Evolutionary conservation across 169 alveolate genomes (phyloP).

Genomic region (Babesia ovis): DNA sequence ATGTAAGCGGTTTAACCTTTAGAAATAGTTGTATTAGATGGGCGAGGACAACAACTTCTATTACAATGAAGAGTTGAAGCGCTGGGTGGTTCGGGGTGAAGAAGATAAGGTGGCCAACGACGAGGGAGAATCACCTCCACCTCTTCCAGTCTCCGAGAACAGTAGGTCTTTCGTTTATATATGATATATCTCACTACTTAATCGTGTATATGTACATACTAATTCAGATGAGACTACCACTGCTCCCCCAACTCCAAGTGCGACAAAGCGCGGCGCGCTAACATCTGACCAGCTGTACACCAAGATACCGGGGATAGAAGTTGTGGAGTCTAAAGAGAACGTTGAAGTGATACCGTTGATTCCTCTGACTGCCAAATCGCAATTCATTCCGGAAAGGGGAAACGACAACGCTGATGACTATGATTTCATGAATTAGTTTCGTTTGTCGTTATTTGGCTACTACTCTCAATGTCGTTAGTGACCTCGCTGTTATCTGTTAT

Average conservation of each 20-base stretch:
- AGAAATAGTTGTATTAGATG: slow-evolving; percentile 64
- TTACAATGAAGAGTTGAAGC: slow-evolving; percentile 80
- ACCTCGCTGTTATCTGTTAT: slow-evolving; percentile 4
- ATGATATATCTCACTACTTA: too few relatives aligned
- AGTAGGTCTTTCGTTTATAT: not conserved
- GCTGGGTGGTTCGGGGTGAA: slow-evolving; percentile 87
- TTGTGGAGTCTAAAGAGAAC: slow-evolving; percentile 43
- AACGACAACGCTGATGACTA: slow-evolving; percentile 23
- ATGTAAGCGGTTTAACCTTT: slow-evolving; percentile 23
- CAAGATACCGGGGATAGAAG: slow-evolving; percentile 75
- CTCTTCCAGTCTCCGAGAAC: slow-evolving; percentile 1
- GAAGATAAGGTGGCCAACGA: slow-evolving; percentile 72
- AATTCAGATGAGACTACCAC: not conserved
- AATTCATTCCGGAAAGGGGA: slow-evolving; percentile 49
- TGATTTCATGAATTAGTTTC: slow-evolving; percentile 15
- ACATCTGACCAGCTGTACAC: slow-evolving; percentile 73
- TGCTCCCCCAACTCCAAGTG: not conserved
- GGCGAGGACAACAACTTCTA: slow-evolving; percentile 86
- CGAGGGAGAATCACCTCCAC: slow-evolving; percentile 41
- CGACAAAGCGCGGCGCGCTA: slow-evolving; percentile 49
- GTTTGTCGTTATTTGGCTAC: not conserved
- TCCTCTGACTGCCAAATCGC: slow-evolving; percentile 63
- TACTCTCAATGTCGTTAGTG: not conserved
- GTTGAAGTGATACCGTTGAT: slow-evolving; percentile 47
- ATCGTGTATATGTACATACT: not conserved